Conservation (phyloP, 2,329 filamentous ascomycete species). For the Penicillium sp. region DNA sequence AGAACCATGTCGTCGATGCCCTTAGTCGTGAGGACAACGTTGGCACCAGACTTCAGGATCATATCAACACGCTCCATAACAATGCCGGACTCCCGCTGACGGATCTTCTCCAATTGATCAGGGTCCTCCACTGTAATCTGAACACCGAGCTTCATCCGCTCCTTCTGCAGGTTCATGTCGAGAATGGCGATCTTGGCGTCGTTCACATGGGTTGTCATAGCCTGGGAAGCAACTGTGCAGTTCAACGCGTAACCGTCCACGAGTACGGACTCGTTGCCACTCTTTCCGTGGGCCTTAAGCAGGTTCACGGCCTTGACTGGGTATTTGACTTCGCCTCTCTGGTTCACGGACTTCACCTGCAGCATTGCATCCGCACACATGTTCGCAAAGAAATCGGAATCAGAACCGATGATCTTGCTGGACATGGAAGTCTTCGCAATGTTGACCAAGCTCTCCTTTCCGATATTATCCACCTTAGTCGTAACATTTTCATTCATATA, state of each 20-base stretch:
- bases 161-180: constrained; percentile 98
- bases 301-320: constrained; percentile 99
- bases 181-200: constrained; percentile 96
- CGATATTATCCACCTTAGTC: constrained; percentile 88
- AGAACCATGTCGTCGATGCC: constrained; percentile 95
- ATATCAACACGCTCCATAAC: constrained; percentile 91
- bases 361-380: constrained; percentile 97
- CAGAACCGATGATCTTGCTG: constrained; percentile 94
- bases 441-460: constrained; percentile 83
- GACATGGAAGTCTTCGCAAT: constrained; percentile 99
- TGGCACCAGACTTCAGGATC: constrained; percentile 95
- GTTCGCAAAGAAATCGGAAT: constrained; percentile 94
- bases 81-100: constrained; percentile 87
- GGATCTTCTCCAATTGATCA: constrained; percentile 94
- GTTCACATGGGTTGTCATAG: constrained; percentile 87
- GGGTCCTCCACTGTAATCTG: constrained; percentile 98
- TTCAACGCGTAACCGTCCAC: constrained; percentile 97
- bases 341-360: constrained; percentile 90
- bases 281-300: constrained; percentile 96
- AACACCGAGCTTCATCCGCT: constrained; percentile 98
- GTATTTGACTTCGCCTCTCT: constrained; percentile 87
- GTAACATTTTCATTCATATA: constrained; percentile 99
- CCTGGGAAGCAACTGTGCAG: constrained; percentile 97
- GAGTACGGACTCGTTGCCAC: constrained; percentile 78
- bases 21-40: constrained; percentile 95